These are phyloP conservation scores for Ogataea sp. DNA, from an alignment of 805 yeast genomes.

Conservation along the genomic window DNA sequence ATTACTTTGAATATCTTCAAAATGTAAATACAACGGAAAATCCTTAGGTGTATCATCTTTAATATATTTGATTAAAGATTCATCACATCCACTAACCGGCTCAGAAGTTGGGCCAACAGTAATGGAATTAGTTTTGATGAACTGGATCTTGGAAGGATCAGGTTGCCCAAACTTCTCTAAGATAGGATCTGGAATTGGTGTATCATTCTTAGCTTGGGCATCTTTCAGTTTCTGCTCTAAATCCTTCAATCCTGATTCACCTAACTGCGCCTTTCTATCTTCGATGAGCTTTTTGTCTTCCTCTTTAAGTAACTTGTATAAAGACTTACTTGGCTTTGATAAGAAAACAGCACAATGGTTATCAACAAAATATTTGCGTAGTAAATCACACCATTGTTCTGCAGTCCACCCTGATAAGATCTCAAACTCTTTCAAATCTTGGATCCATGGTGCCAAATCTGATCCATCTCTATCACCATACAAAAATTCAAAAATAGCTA, in stretches of 20 bases:
- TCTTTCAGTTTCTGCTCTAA: slow-evolving; percentile 42
- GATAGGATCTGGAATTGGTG: slow-evolving; percentile 66
- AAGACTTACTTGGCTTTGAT: slow-evolving; percentile 59
- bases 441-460: slow-evolving; percentile 47
- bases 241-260: slow-evolving; percentile 49
- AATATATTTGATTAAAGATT: slow-evolving; percentile 10
- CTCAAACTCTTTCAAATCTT: slow-evolving; percentile 53
- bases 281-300: slow-evolving; percentile 41
- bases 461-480: slow-evolving; percentile 64
- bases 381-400: slow-evolving; percentile 58
- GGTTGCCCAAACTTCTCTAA: slow-evolving; percentile 59
- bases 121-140: slow-evolving; percentile 62
- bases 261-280: slow-evolving; percentile 44
- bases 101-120: slow-evolving; percentile 43
- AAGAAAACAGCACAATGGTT: slow-evolving; percentile 59
- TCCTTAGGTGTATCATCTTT: slow-evolving; percentile 29
- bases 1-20: slow-evolving; percentile 73
- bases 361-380: slow-evolving; percentile 45
- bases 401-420: slow-evolving; percentile 50
- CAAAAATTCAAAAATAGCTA: slow-evolving; percentile 70
- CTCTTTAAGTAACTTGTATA: slow-evolving; percentile 45
- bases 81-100: slow-evolving; percentile 21
- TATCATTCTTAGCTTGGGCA: slow-evolving; percentile 65
- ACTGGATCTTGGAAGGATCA: slow-evolving; percentile 64
- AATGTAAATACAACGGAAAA: slow-evolving; percentile 64